Evolutionary conservation across 306 rosid genomes (phyloP).

Genomic region (Vicia sativa): DNA sequence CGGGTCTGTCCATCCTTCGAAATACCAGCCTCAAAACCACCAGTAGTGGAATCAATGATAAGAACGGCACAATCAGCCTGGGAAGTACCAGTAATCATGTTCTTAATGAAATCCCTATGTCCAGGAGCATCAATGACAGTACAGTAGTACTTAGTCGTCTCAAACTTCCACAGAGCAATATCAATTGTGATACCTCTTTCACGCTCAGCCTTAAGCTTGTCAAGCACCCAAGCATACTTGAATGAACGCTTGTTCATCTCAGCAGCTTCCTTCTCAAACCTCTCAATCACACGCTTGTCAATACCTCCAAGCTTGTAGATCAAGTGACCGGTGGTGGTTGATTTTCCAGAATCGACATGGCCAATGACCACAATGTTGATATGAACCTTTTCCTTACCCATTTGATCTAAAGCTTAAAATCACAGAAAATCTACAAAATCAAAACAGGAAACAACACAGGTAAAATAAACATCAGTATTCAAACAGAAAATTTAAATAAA

Average conservation of each 20-base stretch:
- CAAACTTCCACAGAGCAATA: conserved; percentile 88
- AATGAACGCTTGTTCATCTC: no score
- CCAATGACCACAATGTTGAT: neutral
- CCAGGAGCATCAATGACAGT: conserved; percentile 76
- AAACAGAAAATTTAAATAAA: neutral
- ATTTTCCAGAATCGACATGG: no score
- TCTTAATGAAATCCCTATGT: conserved; percentile 88
- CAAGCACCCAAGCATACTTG: no score
- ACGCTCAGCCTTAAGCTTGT: conserved; percentile 79
- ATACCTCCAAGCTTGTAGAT: no score
- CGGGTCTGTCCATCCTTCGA: no score
- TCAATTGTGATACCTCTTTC: conserved; percentile 93
- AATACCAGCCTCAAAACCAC: no score
- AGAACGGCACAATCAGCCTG: no score
- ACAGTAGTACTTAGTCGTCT: conserved; percentile 54
- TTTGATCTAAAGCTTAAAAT: conserved; percentile 27
- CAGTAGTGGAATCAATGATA: no score
- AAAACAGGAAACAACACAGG: neutral
- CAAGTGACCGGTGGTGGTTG: no score
- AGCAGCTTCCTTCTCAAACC: no score
- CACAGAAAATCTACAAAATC: neutral
- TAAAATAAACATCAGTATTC: neutral
- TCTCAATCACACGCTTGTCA: no score
- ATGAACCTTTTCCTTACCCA: conserved; percentile 62
- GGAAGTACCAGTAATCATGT: conserved; percentile 73